Evolutionary conservation across 2,329 filamentous ascomycete species (phyloP), one percentile per base, ranked within the genome.

Genomic region (Diaporthe longicolla): DNA sequence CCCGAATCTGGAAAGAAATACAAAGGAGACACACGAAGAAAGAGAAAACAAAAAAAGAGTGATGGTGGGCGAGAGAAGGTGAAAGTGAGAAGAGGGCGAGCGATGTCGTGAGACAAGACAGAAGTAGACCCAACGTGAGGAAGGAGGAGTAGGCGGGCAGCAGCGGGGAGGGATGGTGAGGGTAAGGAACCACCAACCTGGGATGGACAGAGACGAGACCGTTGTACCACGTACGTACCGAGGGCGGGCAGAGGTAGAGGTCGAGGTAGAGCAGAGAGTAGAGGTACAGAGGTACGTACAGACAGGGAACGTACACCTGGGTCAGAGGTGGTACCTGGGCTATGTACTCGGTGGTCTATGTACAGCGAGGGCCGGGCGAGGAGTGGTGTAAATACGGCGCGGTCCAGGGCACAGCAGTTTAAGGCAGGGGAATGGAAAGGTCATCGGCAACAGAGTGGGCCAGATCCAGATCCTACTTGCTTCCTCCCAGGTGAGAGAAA

Each of bases 331-430:
- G 63, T 52, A 66, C 63, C 45, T 50, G 45, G 63, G 48, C 63
- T 66, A 66, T 66, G 63, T 66, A 66, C 63, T 66, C 32, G 63
- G 61, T 24, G 21, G 63, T 52, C 45, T 52, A 66, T 66, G 32
- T 68, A 68, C 63, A 68, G 63, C 55, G 40, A 55, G 48, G 48
- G 57, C 50, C 32, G 57, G 29, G 50, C 29, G 69, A 54, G 40
- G 66, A 70, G 66, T 70, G 68, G 70, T 71, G 57, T 54, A 63
- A 58, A 63, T 71, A 71, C 70, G 70, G 24, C 70, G 57, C 57
- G 50, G 69, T 10, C 48, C 61, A 66, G 43, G 61, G 11, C 26
- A 66, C 19, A 48, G 17, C 19, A n/a, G 45, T 43, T 17, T 17
- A 21, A 10, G n/a, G 32, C 45, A 32, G 50, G 63, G 45, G 48